Base-by-base conservation (phyloP, 1,139 yeast species). In the Debaryomycetaceae sp. region DNA sequence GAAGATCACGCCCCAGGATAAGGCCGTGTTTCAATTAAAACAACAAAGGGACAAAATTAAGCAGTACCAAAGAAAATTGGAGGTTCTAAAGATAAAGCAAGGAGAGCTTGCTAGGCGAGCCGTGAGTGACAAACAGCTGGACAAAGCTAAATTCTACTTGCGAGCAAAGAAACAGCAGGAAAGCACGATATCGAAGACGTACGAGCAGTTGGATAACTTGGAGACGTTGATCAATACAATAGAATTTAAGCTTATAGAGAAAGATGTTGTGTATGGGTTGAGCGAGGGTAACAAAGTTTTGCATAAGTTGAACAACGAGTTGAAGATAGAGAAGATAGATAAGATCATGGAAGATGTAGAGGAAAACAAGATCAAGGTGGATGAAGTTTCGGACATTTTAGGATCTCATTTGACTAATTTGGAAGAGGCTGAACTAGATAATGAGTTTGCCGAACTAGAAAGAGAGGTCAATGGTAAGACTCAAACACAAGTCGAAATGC, bases 211-310 rank as follows among this genome's bases (percentile, higher is more conserved):
- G 31, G 85, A 82, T 46, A 87, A 87, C 41, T 66, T 93, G 36
- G 97, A 91, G 58, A 73, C 75, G 43, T 72, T 87, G 59, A 81
- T 85, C 5, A 79, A 82, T 22, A 83, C 87, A 31, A 86, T 93
- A 37, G 98, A 93, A 65, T 90, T 87, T 66, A 93, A 95, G 55
- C 67, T 87, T 49, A 84, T 93, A 35, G 98, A 91, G 60, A 83
- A 83, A 53, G 96, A 89, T 57, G 91, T 93, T 42, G 55, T 90
- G 13, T 79, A 77, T 50, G 97, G 97, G 0, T 71, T 93, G 39
- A 75, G 81, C 53, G 84, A 86, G 52, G 98, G 98, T 24, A 89
- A 86, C 59, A 69, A 75, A 46, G 88, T 89, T 6, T 74, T 93
- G 52, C 82, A 77, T 53, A 81, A 80, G 51, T 72, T 93, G 48